Base-by-base conservation (phyloP, 2,329 filamentous ascomycete genomes). In the Onygenales sp. region DNA sequence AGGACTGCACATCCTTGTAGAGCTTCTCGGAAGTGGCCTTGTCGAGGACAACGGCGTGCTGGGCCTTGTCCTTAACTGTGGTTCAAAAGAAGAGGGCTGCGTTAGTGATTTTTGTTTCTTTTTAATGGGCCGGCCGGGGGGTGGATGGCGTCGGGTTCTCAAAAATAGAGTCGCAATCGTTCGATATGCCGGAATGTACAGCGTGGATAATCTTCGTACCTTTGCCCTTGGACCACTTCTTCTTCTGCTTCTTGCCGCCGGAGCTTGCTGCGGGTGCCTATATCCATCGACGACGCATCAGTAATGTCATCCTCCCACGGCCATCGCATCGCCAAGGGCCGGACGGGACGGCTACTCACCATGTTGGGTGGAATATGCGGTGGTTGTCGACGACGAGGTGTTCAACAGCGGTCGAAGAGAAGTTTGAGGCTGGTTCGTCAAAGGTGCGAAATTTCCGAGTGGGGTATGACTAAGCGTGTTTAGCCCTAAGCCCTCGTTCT, bases 1-100 rank as follows among this genome's bases (percentile, higher is more conserved):
- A 98, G 63, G 93, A 96, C 79, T 97, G 93, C 70, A 98, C 94
- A 84, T 98, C 93, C 84, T 98, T 98, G 84, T 95, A 87, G 77
- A 98, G 90, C 83, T 94, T 95, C 80, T 98, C 93, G 66, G 87
- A 87, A 73, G 87, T 95, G 78, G 81, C 74, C 86, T 98, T 98
- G 83, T 98, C 93, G 79, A 98, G 89, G 73, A 97, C 83, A 78
- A 98, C 93, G 77, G 73, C 89, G 85, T 98, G 93, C 78, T 97
- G 87, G 79, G 93, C 92, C 91, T 98, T 98, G 85, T 98, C 93
- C 93, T 98, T 98, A 83, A 98, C 93, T 90, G 76, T 43, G 42
- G 33, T 45, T 33, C 33, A 49, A 51, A 52, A 43, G 39, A 43
- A 48, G 17, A 50, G 49, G n/a, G 35, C 54, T 43, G 53, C 57